Evolutionary conservation across 495 filamentous ascomycete genomes (phyloP).

Genomic region (Antarctomyces pellizariae): DNA sequence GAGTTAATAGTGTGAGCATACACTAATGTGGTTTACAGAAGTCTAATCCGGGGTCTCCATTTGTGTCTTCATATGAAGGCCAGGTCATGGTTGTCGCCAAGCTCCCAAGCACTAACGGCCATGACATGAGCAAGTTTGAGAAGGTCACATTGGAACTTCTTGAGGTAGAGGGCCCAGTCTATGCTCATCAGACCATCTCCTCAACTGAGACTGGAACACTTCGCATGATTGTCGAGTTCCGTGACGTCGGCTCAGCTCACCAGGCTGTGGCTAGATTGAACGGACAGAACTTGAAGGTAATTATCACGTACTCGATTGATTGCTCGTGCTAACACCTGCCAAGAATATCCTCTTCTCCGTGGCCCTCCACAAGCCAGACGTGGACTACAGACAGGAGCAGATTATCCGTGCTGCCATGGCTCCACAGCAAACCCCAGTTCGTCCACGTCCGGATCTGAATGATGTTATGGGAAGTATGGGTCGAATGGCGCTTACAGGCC

Average conservation of each 20-base stretch:
- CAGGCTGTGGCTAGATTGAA: constrained; percentile 9
- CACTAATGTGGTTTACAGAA: too few relatives aligned
- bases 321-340: not conserved
- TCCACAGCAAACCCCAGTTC: constrained; percentile 3
- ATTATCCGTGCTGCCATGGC: not conserved
- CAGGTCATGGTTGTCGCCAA: constrained; percentile 24
- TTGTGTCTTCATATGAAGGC: constrained; percentile 20
- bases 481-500: constrained; percentile 11
- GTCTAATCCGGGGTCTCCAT: constrained; percentile 7
- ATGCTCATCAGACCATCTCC: constrained; percentile 21
- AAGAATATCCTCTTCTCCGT: not conserved
- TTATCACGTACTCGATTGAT: not conserved
- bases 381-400: too few relatives aligned
- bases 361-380: constrained; percentile 2
- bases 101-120: constrained; percentile 6
- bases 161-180: constrained; percentile 28
- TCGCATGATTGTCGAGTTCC: constrained; percentile 29
- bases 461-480: constrained; percentile 7
- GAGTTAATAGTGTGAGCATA: too few relatives aligned
- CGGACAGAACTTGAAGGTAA: not conserved
- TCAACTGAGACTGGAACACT: constrained; percentile 15
- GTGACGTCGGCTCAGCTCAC: constrained; percentile 19
- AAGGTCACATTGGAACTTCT: constrained; percentile 22
- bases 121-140: constrained; percentile 16
- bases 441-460: constrained; percentile 1